phyloP scores from a whole-genome alignment of 2,329 filamentous ascomycete species.

The Pseudocercospora musae region DNA sequence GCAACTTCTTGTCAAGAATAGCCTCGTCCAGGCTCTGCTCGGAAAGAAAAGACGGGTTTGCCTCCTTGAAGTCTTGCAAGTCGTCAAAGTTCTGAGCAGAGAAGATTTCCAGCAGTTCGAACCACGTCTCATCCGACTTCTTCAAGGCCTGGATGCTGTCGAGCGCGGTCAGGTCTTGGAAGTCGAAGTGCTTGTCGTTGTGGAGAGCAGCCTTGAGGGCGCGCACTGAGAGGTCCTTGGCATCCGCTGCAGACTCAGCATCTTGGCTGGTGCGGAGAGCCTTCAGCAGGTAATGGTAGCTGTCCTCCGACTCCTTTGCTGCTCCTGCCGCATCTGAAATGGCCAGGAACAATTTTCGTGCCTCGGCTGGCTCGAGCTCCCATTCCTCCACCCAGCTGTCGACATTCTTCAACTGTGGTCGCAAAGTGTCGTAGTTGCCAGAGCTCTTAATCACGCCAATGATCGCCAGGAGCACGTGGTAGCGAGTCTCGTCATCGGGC shows the following conservation, averaged over 20 bases:
- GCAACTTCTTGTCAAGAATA: constrained; percentile 88
- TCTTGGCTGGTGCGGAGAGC: constrained; percentile 73
- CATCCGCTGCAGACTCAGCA: constrained; percentile 52
- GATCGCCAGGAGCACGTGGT: constrained; percentile 86
- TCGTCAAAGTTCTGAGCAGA: constrained; percentile 91
- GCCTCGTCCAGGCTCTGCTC: constrained; percentile 67
- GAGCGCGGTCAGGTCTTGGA: constrained; percentile 66
- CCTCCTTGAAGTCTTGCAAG: constrained; percentile 91
- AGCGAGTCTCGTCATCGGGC: constrained; percentile 72
- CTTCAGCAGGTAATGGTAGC: constrained; percentile 68
- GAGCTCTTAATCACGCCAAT: constrained; percentile 71
- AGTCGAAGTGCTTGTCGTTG: constrained; percentile 66
- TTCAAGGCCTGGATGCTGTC: constrained; percentile 81
- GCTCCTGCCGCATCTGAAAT: constrained; percentile 78
- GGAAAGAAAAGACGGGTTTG: constrained; percentile 82
- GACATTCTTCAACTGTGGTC: constrained; percentile 77
- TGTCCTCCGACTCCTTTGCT: constrained; percentile 71
- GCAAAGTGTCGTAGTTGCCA: constrained; percentile 71
- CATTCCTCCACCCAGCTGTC: constrained; percentile 79
- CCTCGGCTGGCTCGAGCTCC: constrained; percentile 77
- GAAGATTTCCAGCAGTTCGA: constrained; percentile 92
- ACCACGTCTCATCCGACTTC: constrained; percentile 79
- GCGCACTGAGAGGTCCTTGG: constrained; percentile 59
- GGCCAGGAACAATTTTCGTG: constrained; percentile 79
- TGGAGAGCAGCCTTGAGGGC: constrained; percentile 66